Evolutionary conservation across 2,329 filamentous ascomycete species (phyloP), one percentile per base, ranked within the genome.

Genomic region (Ophiocordyceps unilateralis): DNA sequence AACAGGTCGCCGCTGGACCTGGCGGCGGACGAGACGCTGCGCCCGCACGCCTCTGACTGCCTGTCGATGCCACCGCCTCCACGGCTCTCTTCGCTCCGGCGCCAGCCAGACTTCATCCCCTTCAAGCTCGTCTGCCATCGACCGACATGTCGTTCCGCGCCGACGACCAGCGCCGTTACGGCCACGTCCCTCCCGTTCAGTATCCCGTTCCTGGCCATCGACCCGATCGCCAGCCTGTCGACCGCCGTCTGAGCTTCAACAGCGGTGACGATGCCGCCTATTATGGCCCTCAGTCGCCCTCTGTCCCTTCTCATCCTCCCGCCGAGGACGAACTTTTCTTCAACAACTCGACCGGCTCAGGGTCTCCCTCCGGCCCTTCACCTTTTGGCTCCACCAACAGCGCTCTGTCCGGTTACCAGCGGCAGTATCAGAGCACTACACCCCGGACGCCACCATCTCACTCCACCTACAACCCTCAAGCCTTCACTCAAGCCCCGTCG

Each of bases 201-300:
- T 81, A 81, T 51, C 69, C 73, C 15, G 62, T 74, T 49, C 62
- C 67, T 40, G 58, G 59, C 46, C 65, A 60, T 42, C 47, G 46
- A 9, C 40, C 47, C 14, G 43, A 54, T 41, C 53, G 53, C 38
- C 52, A 53, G 43, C 50, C 52, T 49, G 59, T 64, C 6, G 57
- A 55, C 38, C 70, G 82, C 50, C 72, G 76, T 49, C 72, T 75
- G 41, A 89, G 81, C 65, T 87, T 84, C 65, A 79, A 86, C 58
- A 76, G 71, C 50, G 83, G 81, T 49, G 84, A 91, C 58, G 83
- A 89, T 57, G 66, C 69, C 40, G 62, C 65, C 41, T 74, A 77
- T 50, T 68, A 73, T 51, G 55, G 15, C 28, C 23, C 61, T 42
- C 56, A 55, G 42, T 36, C 32, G 32, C 32, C 32, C 32, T 17